A percentile compares a stretch with the other conserved stretches of the same genome.
Evolutionary conservation across 306 rosid genomes (phyloP).

Genomic region (Sechiopsis laciniata): DNA sequence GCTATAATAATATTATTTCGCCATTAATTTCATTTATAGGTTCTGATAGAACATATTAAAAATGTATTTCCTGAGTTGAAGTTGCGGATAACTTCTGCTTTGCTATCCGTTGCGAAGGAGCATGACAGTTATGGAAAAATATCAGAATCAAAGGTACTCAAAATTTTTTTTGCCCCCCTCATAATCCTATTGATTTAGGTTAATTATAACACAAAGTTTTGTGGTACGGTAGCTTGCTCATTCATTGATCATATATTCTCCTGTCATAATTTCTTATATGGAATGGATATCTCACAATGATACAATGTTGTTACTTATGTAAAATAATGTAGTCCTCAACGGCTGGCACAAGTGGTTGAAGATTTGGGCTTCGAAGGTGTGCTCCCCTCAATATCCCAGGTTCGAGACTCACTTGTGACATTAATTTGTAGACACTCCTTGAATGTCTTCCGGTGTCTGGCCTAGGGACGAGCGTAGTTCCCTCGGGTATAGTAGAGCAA

Average conservation of each 20-base stretch:
- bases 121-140: conserved; percentile 29
- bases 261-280: not conserved
- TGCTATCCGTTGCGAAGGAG: conserved; percentile 25
- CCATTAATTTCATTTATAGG: conserved; percentile 19
- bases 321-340: not conserved
- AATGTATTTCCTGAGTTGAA: conserved; percentile 34
- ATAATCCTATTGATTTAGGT: not conserved
- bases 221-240: conserved; percentile 4
- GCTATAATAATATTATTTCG: not conserved
- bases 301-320: not conserved
- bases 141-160: conserved; percentile 31
- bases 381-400: too few relatives aligned
- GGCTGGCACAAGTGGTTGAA: too few relatives aligned
- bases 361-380: too few relatives aligned
- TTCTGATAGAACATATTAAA: conserved; percentile 40
- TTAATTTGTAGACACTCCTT: too few relatives aligned
- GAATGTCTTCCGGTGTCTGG: too few relatives aligned
- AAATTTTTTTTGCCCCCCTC: not conserved
- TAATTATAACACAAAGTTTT: not conserved
- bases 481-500: too few relatives aligned
- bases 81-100: conserved; percentile 28
- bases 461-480: too few relatives aligned
- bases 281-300: not conserved
- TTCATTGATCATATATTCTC: not conserved
- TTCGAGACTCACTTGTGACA: too few relatives aligned